Conservation (phyloP, 805 yeast genomes). For the Ogataea philodendri region DNA sequence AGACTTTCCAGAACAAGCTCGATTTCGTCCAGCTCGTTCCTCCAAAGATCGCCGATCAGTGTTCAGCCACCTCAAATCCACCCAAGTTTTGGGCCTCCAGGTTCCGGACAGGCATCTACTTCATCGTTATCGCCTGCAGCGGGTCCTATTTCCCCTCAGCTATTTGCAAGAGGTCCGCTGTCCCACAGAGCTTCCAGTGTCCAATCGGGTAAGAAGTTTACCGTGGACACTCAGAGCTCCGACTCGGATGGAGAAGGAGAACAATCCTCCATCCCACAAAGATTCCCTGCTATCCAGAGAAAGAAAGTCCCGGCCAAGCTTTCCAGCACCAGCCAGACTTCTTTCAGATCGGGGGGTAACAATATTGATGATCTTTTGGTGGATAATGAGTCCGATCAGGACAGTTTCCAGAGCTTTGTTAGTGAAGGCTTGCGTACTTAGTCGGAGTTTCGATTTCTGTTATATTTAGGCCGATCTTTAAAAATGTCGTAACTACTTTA, state of each 20-base stretch:
- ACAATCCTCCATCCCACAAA: conserved; percentile 15
- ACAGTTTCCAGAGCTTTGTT: conserved; percentile 30
- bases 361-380: conserved; percentile 23
- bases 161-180: conserved; percentile 17
- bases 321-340: conserved; percentile 14
- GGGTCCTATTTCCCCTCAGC: conserved; percentile 17
- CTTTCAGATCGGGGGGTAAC: conserved; percentile 8
- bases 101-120: conserved; percentile 11
- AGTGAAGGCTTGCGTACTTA: conserved; percentile 32
- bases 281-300: conserved; percentile 25
- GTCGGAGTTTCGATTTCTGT: conserved; percentile 8
- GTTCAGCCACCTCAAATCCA: conserved; percentile 10
- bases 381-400: conserved; percentile 24
- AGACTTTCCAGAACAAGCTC: conserved; percentile 32
- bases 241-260: conserved; percentile 22
- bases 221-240: conserved; percentile 27
- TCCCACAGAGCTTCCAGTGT: conserved; percentile 20
- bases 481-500: conserved; percentile 4
- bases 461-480: conserved; percentile 2
- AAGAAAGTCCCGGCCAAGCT: conserved; percentile 17
- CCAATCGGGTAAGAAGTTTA: conserved; percentile 27
- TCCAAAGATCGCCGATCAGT: conserved; percentile 23
- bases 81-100: conserved; percentile 17
- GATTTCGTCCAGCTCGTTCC: conserved; percentile 17
- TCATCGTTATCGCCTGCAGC: conserved; percentile 12